Evolutionary conservation across 1,139 yeast species (phyloP).

Genomic region (Magnusiomyces tetraspermus): DNA sequence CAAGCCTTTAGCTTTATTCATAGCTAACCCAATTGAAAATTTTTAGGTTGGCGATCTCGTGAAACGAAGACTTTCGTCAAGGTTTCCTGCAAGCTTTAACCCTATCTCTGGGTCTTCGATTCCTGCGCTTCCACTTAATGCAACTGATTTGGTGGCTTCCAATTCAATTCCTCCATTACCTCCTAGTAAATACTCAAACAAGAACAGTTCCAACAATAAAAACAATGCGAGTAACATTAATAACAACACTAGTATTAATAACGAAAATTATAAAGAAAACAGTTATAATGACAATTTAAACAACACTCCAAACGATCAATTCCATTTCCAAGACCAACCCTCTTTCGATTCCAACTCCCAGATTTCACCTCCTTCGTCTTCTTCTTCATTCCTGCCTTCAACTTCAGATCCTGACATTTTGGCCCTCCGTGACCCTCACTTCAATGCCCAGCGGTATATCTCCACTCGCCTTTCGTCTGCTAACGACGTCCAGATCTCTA

Average conservation of each 20-base stretch:
- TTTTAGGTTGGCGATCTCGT: slow-evolving; percentile 15
- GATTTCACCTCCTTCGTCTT: too few relatives aligned
- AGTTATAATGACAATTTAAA: too few relatives aligned
- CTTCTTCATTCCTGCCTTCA: background rate
- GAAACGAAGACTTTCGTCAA: slow-evolving; percentile 13
- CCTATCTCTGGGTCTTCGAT: background rate
- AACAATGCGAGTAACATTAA: too few relatives aligned
- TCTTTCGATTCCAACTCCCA: background rate
- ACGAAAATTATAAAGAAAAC: too few relatives aligned
- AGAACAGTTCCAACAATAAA: too few relatives aligned
- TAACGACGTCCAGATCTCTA: slow-evolving; percentile 64
- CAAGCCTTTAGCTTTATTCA: slow-evolving; percentile 6
- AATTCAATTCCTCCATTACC: slow-evolving; percentile 3
- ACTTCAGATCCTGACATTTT: background rate
- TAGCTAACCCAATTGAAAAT: background rate
- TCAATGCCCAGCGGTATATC: slow-evolving; percentile 45
- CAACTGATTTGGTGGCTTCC: background rate
- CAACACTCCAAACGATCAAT: background rate
- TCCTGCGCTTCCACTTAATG: slow-evolving; percentile 6
- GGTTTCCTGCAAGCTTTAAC: slow-evolving; percentile 10
- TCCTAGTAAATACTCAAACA: background rate
- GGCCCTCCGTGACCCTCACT: slow-evolving; percentile 6
- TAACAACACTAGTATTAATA: too few relatives aligned
- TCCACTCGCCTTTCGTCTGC: slow-evolving; percentile 51
- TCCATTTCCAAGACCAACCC: background rate